phyloP scores from a whole-genome alignment of 208 protist species.

The Naegleria fowleri region DNA sequence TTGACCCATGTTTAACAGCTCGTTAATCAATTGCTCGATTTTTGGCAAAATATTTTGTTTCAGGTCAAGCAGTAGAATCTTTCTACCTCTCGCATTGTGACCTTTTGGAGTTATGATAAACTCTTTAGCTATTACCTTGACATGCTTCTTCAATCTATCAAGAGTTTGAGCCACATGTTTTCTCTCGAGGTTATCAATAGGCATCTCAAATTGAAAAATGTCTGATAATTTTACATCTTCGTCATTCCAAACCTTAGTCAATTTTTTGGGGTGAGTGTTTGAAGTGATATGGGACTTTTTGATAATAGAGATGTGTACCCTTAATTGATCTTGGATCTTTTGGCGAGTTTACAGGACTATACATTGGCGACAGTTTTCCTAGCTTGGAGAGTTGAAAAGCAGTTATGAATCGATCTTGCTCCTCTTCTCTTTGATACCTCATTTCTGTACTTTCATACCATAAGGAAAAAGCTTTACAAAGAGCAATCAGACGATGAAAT shows the following conservation, averaged over 20 bases:
- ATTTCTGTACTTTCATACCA: neutral
- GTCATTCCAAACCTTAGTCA: neutral
- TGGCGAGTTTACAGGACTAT: neutral
- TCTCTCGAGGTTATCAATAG: neutral
- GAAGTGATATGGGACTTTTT: neutral
- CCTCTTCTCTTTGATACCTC: neutral
- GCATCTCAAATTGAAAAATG: neutral
- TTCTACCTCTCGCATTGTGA: neutral
- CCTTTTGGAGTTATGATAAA: conserved; percentile 7
- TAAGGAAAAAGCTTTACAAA: neutral
- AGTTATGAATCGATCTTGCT: neutral
- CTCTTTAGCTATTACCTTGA: neutral
- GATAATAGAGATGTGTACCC: neutral
- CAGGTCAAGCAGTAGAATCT: neutral
- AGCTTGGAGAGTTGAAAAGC: neutral
- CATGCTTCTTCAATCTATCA: neutral
- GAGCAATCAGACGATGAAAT: neutral
- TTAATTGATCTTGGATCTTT: neutral
- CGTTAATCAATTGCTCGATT: neutral
- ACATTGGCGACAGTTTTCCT: neutral
- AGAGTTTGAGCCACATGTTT: neutral
- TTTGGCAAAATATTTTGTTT: conserved; percentile 5
- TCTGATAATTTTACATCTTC: neutral
- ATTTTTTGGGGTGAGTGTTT: conserved; percentile 4
- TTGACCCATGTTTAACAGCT: neutral